Percentiles rank a stretch among this genome's conserved stretches.
phyloP scores from a whole-genome alignment of 306 rosid genomes.

The Medicago lupulina region DNA sequence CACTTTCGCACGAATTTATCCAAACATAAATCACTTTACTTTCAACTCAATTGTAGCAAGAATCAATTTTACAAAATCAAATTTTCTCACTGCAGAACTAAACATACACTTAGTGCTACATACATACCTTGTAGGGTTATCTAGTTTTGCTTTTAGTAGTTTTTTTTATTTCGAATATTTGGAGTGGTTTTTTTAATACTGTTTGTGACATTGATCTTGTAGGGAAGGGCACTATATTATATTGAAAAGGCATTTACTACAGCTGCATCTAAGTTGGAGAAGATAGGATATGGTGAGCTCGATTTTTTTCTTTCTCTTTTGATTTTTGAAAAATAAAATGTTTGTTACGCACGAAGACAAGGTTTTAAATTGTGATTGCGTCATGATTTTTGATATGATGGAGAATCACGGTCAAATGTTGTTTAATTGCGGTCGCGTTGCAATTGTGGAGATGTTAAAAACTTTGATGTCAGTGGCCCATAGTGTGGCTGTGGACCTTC shows the following conservation, averaged over 20 bases:
- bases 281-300: slow-evolving; percentile 78
- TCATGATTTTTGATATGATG: background rate
- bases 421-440: background rate
- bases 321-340: background rate
- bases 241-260: slow-evolving; percentile 86
- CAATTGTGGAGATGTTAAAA: background rate
- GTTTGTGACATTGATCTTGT: slow-evolving; percentile 44
- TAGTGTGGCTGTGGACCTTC: background rate
- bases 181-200: slow-evolving; percentile 38
- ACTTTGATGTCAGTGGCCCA: background rate
- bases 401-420: background rate
- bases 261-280: slow-evolving; percentile 93
- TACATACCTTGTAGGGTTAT: background rate
- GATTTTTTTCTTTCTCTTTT: background rate
- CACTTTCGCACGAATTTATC: no score
- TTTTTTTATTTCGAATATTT: no score
- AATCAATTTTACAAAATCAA: no score
- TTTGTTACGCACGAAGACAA: slow-evolving; percentile 7
- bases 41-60: no score
- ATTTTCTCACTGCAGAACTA: no score
- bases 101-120: no score
- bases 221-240: slow-evolving; percentile 87
- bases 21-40: no score
- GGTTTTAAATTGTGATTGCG: background rate
- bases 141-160: background rate